Percentiles rank a stretch among this genome's conserved stretches.
phyloP scores from a whole-genome alignment of 139 green algal genomes.

The Auxenochlorella pyrenoidosa region DNA sequence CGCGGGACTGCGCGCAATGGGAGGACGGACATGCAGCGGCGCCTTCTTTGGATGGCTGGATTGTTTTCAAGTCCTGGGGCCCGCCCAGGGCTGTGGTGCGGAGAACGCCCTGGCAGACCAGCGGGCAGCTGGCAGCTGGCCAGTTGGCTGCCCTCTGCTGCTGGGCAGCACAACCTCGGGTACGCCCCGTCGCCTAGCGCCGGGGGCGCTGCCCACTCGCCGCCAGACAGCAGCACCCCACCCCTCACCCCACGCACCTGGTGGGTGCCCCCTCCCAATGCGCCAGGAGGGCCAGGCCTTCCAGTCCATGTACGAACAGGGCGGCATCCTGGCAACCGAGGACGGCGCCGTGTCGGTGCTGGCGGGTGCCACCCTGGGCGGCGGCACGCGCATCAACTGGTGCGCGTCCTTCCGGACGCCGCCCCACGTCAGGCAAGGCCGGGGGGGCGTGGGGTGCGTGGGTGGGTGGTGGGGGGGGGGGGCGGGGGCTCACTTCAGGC shows the following conservation, averaged over 20 bases:
- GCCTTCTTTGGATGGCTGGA: too few species aligned
- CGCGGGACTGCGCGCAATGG: too few species aligned
- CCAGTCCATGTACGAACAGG: conserved; percentile 64
- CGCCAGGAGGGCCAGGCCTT: conserved; percentile 50
- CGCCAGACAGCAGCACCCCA: background rate
- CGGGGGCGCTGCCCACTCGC: too few species aligned
- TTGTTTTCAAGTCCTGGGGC: too few species aligned
- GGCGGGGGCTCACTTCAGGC: conserved; percentile 39
- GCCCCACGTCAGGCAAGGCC: conserved; percentile 43
- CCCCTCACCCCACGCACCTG: background rate
- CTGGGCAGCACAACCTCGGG: too few species aligned
- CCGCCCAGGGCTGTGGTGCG: too few species aligned
- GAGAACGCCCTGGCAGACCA: too few species aligned
- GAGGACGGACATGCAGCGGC: too few species aligned
- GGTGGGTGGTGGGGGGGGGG: too few species aligned
- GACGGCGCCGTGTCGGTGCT: conserved; percentile 62
- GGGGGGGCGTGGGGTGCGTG: background rate
- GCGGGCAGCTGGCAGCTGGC: too few species aligned
- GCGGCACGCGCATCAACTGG: conserved; percentile 84
- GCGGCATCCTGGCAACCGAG: conserved; percentile 52
- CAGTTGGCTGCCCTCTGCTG: too few species aligned
- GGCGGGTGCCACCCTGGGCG: conserved; percentile 73
- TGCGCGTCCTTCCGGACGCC: conserved; percentile 55
- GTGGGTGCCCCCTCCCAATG: background rate
- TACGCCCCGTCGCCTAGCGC: too few species aligned